phyloP scores from a whole-genome alignment of 176 grass and related monocot genomes.

The Lolium perenne region DNA sequence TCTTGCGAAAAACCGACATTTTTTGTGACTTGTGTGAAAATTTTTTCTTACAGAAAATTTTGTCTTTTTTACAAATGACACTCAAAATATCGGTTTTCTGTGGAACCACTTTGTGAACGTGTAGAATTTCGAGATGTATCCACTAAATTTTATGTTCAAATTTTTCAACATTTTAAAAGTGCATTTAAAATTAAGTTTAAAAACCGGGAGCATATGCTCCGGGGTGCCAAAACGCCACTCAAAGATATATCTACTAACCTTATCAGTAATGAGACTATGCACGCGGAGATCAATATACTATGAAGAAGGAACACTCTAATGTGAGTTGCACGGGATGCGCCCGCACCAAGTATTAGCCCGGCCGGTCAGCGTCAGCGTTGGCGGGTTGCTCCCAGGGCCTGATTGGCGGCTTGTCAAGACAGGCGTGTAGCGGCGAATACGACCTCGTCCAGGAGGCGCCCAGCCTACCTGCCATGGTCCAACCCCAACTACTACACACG shows the following conservation, averaged over 20 bases:
- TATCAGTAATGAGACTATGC: neutral
- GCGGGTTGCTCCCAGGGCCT: neutral
- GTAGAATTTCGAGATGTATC: no score
- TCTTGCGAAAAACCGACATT: no score
- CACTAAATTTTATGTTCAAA: no score
- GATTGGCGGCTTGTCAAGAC: neutral
- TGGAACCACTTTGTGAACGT: no score
- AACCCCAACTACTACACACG: constrained; percentile 35
- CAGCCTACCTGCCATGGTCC: constrained; percentile 16
- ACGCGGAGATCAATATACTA: neutral
- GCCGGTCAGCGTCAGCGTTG: constrained; percentile 26
- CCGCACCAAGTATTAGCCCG: neutral
- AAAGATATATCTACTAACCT: neutral
- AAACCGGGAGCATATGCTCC: no score
- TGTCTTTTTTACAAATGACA: no score
- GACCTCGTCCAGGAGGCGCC: constrained; percentile 44
- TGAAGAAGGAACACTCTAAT: neutral
- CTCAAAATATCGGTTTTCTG: no score
- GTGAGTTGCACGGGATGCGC: neutral
- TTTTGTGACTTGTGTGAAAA: no score
- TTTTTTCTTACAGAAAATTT: no score
- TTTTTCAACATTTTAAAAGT: no score
- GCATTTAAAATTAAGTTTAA: no score
- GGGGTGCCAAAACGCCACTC: no score
- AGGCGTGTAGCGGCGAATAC: neutral